These are phyloP conservation scores for Conidiobolus incongruus DNA, from an alignment of 371 early-diverging fungal genomes.

Conservation along the genomic window DNA sequence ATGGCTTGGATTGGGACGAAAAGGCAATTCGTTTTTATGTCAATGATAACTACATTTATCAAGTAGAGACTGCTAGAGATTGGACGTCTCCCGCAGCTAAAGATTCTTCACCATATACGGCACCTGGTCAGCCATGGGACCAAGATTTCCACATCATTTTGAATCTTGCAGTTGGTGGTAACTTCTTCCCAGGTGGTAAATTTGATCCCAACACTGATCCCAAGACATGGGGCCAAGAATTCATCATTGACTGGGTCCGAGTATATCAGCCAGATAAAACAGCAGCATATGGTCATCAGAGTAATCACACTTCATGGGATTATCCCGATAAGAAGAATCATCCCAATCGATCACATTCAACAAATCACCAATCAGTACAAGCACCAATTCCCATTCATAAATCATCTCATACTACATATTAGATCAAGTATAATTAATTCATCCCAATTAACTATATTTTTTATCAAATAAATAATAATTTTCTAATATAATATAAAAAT, in stretches of 20 bases:
- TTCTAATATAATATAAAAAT: no score
- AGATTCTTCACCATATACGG: neutral
- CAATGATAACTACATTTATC: neutral
- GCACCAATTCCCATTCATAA: neutral
- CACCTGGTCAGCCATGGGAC: neutral
- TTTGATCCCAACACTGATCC: neutral
- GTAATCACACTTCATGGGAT: no score
- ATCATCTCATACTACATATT: neutral
- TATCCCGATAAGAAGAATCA: no score
- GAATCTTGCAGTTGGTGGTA: conserved; percentile 1
- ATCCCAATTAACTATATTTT: no score
- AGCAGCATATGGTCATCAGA: no score
- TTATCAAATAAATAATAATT: no score
- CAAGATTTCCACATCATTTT: neutral
- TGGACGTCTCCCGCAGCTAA: neutral
- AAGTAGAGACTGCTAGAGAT: neutral
- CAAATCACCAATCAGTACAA: neutral
- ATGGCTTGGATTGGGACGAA: neutral
- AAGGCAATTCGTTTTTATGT: neutral
- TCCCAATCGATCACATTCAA: no score
- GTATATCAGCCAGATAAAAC: conserved; percentile 2
- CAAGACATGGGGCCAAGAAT: neutral
- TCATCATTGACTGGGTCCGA: neutral
- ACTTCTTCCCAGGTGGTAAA: conserved; percentile 1
- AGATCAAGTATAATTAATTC: no score